Base-by-base conservation (phyloP, 257 asterid species). In the Scutellaria minor region DNA sequence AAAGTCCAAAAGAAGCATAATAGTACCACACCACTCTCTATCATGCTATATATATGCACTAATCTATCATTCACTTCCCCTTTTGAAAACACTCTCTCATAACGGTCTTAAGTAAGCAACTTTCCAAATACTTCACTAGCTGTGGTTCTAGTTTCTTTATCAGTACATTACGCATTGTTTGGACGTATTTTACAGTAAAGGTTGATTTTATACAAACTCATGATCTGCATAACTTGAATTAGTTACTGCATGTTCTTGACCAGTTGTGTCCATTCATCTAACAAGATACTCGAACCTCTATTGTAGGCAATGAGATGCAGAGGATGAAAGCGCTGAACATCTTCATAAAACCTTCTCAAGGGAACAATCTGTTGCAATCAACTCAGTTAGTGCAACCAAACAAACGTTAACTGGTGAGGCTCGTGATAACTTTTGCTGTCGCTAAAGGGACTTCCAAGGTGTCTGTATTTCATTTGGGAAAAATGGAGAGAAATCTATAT, bases 261-360 rank as follows among this genome's bases (percentile, higher is more conserved):
- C 41, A 54, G 55, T 27, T 54, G 7, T 64, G 37, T 71, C 42
- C 11, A 20, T 1, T 64, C 11, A 24, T 45, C 53, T 54, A 39
- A 40, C 54, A 39, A 54, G 51, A 51, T 14, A 58, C 66, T 18
- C 18, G 18, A 18, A 18, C 18, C 0, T 18, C 18, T 18, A 18
- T 18, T 79, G 83, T 92, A 91, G 99, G 88, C 71, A 76, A 76
- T 31, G 99, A 91, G 81, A 85, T 95, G 85, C 83, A 80, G 53
- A 83, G 97, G 68, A 85, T 80, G 95, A 76, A 83, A 67, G 61
- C 75, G 9, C 74, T 95, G 79, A 84, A 88, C 68, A 80, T 91
- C 53, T 76, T 88, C 81, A 82, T 83, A 15, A 91, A 85, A 66
- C 75, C 96, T 56, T 63, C 83, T 65, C 76, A 68, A 5, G 48